Percentiles rank a stretch among this genome's conserved stretches.
These are phyloP conservation scores for Cytospora piceicola DNA, from an alignment of 2,329 filamentous ascomycete genomes.

Conservation along the genomic window DNA sequence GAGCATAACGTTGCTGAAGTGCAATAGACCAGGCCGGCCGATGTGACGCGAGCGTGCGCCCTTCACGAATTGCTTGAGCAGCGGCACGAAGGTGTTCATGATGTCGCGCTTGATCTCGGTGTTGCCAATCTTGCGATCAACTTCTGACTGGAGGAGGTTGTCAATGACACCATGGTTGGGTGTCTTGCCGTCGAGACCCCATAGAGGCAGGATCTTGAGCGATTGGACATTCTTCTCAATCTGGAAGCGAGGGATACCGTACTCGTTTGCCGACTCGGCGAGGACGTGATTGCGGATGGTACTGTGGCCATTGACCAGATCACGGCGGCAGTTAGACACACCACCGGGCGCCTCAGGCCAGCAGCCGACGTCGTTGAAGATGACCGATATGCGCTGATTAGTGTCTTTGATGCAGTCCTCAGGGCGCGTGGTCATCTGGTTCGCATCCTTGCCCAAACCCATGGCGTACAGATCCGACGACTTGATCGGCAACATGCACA, in stretches of 20 bases:
- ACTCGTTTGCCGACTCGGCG: slow-evolving; percentile 59
- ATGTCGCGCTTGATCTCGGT: slow-evolving; percentile 50
- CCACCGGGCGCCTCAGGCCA: slow-evolving; percentile 59
- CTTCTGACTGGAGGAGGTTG: slow-evolving; percentile 55
- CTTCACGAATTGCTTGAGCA: slow-evolving; percentile 53
- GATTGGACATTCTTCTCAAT: slow-evolving; percentile 59
- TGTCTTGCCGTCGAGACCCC: slow-evolving; percentile 57
- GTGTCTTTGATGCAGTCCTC: slow-evolving; percentile 51
- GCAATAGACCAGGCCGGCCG: slow-evolving; percentile 48
- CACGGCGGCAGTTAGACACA: slow-evolving; percentile 58
- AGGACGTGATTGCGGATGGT: slow-evolving; percentile 60
- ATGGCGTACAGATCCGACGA: slow-evolving; percentile 46
- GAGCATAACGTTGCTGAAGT: slow-evolving; percentile 52
- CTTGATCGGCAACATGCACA: slow-evolving; percentile 45
- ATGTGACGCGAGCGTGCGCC: slow-evolving; percentile 51
- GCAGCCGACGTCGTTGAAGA: slow-evolving; percentile 56
- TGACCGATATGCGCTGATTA: slow-evolving; percentile 52
- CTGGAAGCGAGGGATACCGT: slow-evolving; percentile 58
- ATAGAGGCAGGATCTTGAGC: slow-evolving; percentile 56
- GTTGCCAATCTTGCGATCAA: slow-evolving; percentile 50
- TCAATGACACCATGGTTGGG: slow-evolving; percentile 58
- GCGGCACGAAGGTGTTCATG: slow-evolving; percentile 56
- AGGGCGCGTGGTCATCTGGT: slow-evolving; percentile 44
- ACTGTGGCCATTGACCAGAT: slow-evolving; percentile 57
- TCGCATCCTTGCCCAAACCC: slow-evolving; percentile 48